Percentiles rank a stretch among this genome's conserved stretches.
Evolutionary conservation across 75 land plant genomes (phyloP).

Genomic region (Chamaecyparis obtusa): DNA sequence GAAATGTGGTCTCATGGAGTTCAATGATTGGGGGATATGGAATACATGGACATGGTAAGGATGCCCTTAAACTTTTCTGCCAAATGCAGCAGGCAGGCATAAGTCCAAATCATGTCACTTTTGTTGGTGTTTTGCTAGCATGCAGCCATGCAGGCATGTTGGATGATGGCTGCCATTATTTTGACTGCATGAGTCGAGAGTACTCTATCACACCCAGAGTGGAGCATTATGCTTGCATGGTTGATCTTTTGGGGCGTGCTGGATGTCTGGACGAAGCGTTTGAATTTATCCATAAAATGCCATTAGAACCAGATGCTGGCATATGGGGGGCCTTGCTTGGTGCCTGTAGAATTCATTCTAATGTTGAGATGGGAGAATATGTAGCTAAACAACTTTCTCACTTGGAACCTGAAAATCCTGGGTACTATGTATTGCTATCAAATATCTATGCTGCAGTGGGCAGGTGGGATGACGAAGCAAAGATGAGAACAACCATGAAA

Average conservation of each 20-base stretch:
- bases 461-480: conserved; percentile 37
- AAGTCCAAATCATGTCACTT: conserved; percentile 4
- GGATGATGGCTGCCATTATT: conserved; percentile 11
- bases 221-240: conserved; percentile 41
- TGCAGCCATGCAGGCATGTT: conserved; percentile 16
- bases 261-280: conserved; percentile 36
- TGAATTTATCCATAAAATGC: conserved; percentile 25
- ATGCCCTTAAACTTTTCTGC: conserved; percentile 15
- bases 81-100: conserved; percentile 5
- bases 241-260: conserved; percentile 51
- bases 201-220: conserved; percentile 21
- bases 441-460: conserved; percentile 48
- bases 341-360: conserved; percentile 30
- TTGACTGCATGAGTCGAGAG: conserved; percentile 18
- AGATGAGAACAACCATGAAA: conserved; percentile 21
- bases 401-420: conserved; percentile 21
- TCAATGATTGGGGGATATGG: conserved; percentile 32
- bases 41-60: conserved; percentile 12
- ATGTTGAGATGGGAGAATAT: conserved; percentile 29
- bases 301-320: conserved; percentile 25
- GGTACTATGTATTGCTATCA: conserved; percentile 38
- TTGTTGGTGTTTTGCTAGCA: conserved; percentile 10
- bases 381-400: conserved; percentile 15
- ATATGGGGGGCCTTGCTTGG: conserved; percentile 37
- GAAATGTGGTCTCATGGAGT: conserved; percentile 36